Conservation (phyloP, 805 yeast genomes). For the Cyberlindnera subsufficiens region DNA sequence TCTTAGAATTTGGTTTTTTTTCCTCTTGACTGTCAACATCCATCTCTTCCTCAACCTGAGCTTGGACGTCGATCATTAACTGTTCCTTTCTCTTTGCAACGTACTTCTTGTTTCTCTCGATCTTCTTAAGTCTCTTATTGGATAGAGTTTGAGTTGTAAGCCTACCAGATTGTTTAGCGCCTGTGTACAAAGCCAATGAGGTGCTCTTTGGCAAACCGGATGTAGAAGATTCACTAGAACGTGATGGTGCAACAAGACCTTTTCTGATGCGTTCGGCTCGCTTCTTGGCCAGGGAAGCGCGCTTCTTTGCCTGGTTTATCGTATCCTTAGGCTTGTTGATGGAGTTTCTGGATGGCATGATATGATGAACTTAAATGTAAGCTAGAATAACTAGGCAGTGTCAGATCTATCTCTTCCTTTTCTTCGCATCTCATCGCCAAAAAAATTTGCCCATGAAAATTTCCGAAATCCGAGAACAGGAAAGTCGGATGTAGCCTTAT, state of each 20-base stretch:
- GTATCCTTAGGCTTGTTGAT: conserved; percentile 73
- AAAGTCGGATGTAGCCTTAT: too few species aligned
- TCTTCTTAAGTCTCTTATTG: conserved; percentile 71
- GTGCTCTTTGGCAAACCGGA: conserved; percentile 37
- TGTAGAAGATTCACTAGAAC: conserved; percentile 37
- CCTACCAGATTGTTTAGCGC: conserved; percentile 20
- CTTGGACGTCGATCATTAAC: conserved; percentile 42
- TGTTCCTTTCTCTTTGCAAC: conserved; percentile 48
- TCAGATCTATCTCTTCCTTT: not conserved
- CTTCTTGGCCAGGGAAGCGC: conserved; percentile 44
- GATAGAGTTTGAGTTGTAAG: conserved; percentile 59
- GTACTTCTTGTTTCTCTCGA: conserved; percentile 74
- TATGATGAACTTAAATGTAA: not conserved
- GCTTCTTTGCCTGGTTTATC: conserved; percentile 44
- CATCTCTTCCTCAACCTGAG: conserved; percentile 43
- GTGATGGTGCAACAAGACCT: conserved; percentile 37
- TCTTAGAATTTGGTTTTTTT: conserved; percentile 21
- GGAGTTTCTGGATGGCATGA: conserved; percentile 79
- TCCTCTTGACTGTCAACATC: conserved; percentile 35
- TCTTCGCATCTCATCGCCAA: not conserved
- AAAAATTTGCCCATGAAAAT: not conserved
- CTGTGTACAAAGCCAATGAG: conserved; percentile 35
- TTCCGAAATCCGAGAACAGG: too few species aligned
- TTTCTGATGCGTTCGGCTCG: conserved; percentile 46
- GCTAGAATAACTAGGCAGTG: too few species aligned